These are phyloP conservation scores for Hanseniaspora lindneri DNA, from an alignment of 805 yeast genomes.

Conservation along the genomic window DNA sequence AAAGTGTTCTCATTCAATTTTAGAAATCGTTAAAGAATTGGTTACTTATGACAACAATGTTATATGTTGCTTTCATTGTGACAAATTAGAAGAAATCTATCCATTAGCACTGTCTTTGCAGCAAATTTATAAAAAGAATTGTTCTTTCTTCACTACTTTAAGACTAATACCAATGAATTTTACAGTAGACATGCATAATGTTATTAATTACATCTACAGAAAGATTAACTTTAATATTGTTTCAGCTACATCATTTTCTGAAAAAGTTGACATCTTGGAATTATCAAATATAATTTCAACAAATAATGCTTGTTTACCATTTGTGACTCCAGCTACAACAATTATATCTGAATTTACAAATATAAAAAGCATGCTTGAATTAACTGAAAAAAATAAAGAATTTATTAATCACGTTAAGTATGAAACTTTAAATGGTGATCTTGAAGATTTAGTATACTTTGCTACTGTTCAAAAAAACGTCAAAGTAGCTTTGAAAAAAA, in stretches of 20 bases:
- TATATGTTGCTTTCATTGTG: not conserved
- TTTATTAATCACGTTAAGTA: not conserved
- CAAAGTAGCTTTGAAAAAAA: constrained; percentile 35
- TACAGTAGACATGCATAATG: not conserved
- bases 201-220: not conserved
- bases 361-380: not conserved
- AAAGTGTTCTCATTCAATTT: not conserved
- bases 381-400: not conserved
- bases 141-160: not conserved
- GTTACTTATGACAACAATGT: not conserved
- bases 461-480: constrained; percentile 69
- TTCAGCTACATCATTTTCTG: not conserved
- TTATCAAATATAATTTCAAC: not conserved
- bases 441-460: constrained; percentile 38
- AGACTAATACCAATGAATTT: not conserved
- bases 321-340: not conserved
- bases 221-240: not conserved
- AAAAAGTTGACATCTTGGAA: not conserved
- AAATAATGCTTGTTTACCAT: not conserved
- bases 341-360: not conserved
- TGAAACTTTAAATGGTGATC: not conserved
- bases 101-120: not conserved
- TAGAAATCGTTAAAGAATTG: not conserved
- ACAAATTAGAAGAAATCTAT: not conserved
- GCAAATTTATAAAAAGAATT: not conserved